A percentile compares a stretch with the other conserved stretches of the same genome.
Evolutionary conservation across 331 rosid species (phyloP).

Genomic region (Malus hybrid): DNA sequence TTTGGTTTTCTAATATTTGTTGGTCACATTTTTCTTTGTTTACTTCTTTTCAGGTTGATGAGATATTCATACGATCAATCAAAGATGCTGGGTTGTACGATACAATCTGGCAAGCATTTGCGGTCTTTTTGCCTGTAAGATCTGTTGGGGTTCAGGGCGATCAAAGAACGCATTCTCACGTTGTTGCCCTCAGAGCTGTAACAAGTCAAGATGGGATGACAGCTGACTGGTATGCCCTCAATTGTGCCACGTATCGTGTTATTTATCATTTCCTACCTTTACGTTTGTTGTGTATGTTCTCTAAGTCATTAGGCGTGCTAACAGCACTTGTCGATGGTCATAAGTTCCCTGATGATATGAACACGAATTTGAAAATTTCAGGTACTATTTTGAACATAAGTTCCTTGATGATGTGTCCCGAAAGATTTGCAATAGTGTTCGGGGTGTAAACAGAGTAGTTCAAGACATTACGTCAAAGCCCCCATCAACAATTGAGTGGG

Average conservation of each 20-base stretch:
- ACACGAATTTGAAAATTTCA: slow-evolving; percentile 25
- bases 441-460: slow-evolving; percentile 90
- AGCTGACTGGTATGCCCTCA: slow-evolving; percentile 76
- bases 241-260: not conserved
- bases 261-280: not conserved
- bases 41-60: slow-evolving; percentile 62
- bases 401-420: slow-evolving; percentile 71
- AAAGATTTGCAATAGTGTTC: slow-evolving; percentile 82
- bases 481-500: slow-evolving; percentile 98
- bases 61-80: slow-evolving; percentile 89
- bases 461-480: slow-evolving; percentile 96
- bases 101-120: slow-evolving; percentile 95
- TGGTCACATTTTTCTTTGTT: not conserved
- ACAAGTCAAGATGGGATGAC: slow-evolving; percentile 99
- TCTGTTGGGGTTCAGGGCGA: slow-evolving; percentile 99
- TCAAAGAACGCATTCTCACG: slow-evolving; percentile 96
- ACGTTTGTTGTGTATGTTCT: too few species aligned
- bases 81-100: slow-evolving; percentile 95
- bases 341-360: slow-evolving; percentile 57
- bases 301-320: not conserved
- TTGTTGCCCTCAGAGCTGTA: slow-evolving; percentile 90
- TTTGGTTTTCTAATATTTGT: not conserved
- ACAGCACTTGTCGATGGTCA: slow-evolving; percentile 1
- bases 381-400: slow-evolving; percentile 83
- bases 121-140: slow-evolving; percentile 82